A percentile compares a stretch with the other conserved stretches of the same genome.
These are phyloP conservation scores for Darksidea phi DNA, from an alignment of 495 filamentous ascomycete species.

Conservation along the genomic window DNA sequence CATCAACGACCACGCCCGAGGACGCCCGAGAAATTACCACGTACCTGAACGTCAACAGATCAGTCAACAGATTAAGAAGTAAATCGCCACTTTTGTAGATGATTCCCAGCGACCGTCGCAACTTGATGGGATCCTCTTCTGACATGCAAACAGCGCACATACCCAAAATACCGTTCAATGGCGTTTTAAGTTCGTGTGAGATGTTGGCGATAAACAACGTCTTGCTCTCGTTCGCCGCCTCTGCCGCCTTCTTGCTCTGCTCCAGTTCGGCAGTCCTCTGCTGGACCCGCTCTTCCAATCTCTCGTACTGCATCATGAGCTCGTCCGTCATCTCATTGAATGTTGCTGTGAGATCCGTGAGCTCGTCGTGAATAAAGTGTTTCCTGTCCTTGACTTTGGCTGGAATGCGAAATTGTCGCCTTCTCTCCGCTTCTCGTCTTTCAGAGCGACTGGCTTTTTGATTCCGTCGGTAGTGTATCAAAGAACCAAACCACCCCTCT, in stretches of 20 bases:
- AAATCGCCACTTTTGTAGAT: conserved; percentile 90
- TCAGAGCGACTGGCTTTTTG: conserved; percentile 39
- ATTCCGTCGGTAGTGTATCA: conserved; percentile 37
- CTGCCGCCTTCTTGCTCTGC: conserved; percentile 84
- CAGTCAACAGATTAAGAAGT: conserved; percentile 81
- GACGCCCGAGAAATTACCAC: not conserved
- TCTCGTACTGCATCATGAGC: conserved; percentile 77
- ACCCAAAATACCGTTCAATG: conserved; percentile 87
- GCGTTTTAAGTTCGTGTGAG: conserved; percentile 90
- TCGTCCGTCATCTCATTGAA: conserved; percentile 97
- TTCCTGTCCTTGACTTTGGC: conserved; percentile 73
- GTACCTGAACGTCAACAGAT: conserved; percentile 72
- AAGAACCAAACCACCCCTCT: conserved; percentile 47
- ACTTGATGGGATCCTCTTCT: conserved; percentile 70
- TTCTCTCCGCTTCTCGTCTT: conserved; percentile 45
- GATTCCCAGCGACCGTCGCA: conserved; percentile 78
- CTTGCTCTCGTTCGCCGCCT: conserved; percentile 91
- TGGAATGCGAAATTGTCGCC: conserved; percentile 74
- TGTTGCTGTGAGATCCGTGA: conserved; percentile 80
- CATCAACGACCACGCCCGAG: no score
- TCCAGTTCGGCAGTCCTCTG: conserved; percentile 82
- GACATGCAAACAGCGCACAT: conserved; percentile 92
- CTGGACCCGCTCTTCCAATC: conserved; percentile 77
- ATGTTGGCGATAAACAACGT: conserved; percentile 96
- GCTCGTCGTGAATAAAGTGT: conserved; percentile 76